These are phyloP conservation scores for Tephrocybe sp. DNA, from an alignment of 768 basidiomycete genomes.

Conservation along the genomic window DNA sequence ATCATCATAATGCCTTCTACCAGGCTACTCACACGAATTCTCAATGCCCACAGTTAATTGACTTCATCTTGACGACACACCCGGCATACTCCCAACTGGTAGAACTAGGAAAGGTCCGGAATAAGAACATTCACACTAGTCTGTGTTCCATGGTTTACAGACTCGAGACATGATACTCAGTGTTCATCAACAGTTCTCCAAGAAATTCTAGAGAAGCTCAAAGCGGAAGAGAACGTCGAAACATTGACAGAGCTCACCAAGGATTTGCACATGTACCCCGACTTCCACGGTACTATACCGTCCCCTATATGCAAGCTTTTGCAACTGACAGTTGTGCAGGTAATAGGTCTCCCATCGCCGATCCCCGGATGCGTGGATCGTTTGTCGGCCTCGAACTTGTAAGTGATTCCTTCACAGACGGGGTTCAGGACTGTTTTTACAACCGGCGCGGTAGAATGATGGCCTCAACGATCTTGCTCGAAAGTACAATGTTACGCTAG, in stretches of 20 bases:
- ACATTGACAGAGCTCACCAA: conserved; percentile 83
- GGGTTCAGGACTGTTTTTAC: not conserved
- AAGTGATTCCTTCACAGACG: conserved; percentile 13
- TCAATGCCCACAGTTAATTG: conserved; percentile 63
- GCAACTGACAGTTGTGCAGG: conserved; percentile 41
- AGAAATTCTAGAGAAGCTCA: conserved; percentile 67
- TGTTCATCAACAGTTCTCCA: conserved; percentile 53
- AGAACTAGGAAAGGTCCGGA: conserved; percentile 55
- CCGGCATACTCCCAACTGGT: conserved; percentile 75
- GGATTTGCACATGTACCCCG: conserved; percentile 92
- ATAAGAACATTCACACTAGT: conserved; percentile 61
- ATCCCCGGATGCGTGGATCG: conserved; percentile 92
- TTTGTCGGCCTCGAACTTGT: conserved; percentile 84
- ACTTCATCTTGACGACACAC: conserved; percentile 93
- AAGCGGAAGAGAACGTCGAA: conserved; percentile 48
- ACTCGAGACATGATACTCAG: not conserved
- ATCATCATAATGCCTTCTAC: not conserved
- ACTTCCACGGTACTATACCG: conserved; percentile 70
- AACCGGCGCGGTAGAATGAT: conserved; percentile 46
- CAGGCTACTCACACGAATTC: not conserved
- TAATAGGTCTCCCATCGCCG: conserved; percentile 95
- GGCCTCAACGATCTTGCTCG: conserved; percentile 79
- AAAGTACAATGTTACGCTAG: conserved; percentile 88
- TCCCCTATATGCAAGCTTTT: not conserved
- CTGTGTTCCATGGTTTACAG: conserved; percentile 10